Evolutionary conservation across 805 yeast species (phyloP).

Genomic region (Teunomyces barrocoloradensis): DNA sequence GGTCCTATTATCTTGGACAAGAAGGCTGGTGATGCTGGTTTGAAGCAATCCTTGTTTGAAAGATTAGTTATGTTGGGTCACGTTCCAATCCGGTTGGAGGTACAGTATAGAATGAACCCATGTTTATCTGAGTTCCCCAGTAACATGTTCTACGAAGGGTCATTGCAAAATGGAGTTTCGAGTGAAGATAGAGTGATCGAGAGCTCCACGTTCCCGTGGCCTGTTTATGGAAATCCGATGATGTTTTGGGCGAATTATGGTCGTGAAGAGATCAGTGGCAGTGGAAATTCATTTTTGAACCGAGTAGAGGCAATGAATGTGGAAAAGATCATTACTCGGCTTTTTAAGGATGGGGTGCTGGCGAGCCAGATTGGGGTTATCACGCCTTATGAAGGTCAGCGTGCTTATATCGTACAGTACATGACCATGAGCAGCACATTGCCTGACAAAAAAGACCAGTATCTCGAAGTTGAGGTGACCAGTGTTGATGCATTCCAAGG

Average conservation of each 20-base stretch:
- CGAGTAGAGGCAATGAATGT: constrained; percentile 88
- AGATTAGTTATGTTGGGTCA: constrained; percentile 80
- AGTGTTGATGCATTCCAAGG: constrained; percentile 70
- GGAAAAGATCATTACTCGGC: constrained; percentile 69
- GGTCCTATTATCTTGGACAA: constrained; percentile 87
- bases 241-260: constrained; percentile 93
- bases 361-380: constrained; percentile 88
- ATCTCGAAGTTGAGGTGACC: constrained; percentile 77
- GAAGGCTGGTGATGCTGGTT: constrained; percentile 82
- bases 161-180: constrained; percentile 88
- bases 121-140: constrained; percentile 81
- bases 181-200: constrained; percentile 60
- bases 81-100: constrained; percentile 80
- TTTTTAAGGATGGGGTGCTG: constrained; percentile 72
- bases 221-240: constrained; percentile 80
- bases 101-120: constrained; percentile 96
- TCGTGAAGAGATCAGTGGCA: constrained; percentile 79
- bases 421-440: constrained; percentile 70
- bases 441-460: constrained; percentile 53
- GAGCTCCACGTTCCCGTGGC: constrained; percentile 83
- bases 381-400: constrained; percentile 93
- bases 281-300: constrained; percentile 80
- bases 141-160: constrained; percentile 90
- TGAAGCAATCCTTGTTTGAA: constrained; percentile 84
- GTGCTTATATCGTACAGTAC: constrained; percentile 76